phyloP scores from a whole-genome alignment of 495 filamentous ascomycete species.

The Trichoderma asperelloides region DNA sequence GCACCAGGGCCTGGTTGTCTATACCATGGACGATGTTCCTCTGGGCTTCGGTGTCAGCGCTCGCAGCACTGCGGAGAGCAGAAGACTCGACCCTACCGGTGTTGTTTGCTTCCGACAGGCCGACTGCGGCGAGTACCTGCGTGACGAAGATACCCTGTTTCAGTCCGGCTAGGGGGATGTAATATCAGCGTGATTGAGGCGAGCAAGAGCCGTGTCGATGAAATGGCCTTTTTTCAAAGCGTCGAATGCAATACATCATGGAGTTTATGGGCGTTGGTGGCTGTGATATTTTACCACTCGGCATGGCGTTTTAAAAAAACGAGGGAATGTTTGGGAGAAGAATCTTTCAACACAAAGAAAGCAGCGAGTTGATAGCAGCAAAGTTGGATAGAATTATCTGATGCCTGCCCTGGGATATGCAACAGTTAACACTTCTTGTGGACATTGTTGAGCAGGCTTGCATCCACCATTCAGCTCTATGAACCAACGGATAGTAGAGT shows the following conservation, averaged over 20 bases:
- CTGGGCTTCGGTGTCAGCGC: conserved; percentile 67
- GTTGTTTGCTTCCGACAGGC: conserved; percentile 78
- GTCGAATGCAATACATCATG: neutral
- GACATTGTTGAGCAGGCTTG: too few relatives aligned
- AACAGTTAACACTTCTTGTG: too few relatives aligned
- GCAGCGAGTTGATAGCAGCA: too few relatives aligned
- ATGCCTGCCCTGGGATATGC: too few relatives aligned
- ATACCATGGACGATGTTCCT: conserved; percentile 66
- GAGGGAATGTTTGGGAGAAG: neutral
- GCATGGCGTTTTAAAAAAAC: neutral
- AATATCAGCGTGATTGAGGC: neutral
- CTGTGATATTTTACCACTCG: neutral
- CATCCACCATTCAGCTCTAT: too few relatives aligned
- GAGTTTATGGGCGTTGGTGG: conserved; percentile 6
- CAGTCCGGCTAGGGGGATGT: conserved; percentile 5
- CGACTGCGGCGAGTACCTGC: conserved; percentile 85
- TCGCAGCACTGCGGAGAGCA: conserved; percentile 69
- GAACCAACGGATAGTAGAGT: too few relatives aligned
- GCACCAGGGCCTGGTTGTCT: conserved; percentile 69
- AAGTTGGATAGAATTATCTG: too few relatives aligned
- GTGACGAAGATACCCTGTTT: conserved; percentile 60
- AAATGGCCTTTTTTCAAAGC: neutral
- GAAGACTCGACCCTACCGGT: conserved; percentile 78
- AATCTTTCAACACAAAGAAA: neutral
- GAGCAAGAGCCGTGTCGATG: conserved; percentile 9